phyloP scores from a whole-genome alignment of 2,329 filamentous ascomycete species.

The Fonsecaea pugnacius region DNA sequence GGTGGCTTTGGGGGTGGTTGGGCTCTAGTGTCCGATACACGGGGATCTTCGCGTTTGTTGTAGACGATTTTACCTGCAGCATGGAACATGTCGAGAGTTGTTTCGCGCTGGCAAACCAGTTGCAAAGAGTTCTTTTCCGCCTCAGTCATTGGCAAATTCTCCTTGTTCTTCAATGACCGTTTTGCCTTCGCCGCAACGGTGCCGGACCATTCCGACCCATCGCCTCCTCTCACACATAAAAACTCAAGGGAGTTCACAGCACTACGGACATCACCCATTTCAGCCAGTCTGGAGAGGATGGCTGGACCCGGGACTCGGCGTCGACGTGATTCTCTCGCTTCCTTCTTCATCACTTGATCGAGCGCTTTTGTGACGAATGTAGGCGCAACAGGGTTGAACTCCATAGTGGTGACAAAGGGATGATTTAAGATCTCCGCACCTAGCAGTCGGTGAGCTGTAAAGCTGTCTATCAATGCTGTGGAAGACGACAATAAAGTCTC shows the following conservation, averaged over 20 bases:
- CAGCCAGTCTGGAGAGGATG: constrained; percentile 77
- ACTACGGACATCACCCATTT: constrained; percentile 88
- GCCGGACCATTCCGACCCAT: constrained; percentile 74
- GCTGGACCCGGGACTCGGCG: constrained; percentile 75
- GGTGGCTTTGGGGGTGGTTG: constrained; percentile 60
- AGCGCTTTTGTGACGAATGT: constrained; percentile 84
- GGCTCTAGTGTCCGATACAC: constrained; percentile 40
- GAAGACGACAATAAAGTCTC: constrained; percentile 86
- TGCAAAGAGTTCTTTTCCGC: constrained; percentile 80
- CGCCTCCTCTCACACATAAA: constrained; percentile 79
- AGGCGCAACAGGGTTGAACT: constrained; percentile 90
- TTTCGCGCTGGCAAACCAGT: constrained; percentile 82
- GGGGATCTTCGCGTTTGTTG: constrained; percentile 77
- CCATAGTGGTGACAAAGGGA: constrained; percentile 76
- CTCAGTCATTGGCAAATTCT: constrained; percentile 66
- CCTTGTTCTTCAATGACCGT: constrained; percentile 55
- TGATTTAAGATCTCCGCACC: constrained; percentile 85
- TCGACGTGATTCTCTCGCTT: constrained; percentile 76
- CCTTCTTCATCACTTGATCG: constrained; percentile 79
- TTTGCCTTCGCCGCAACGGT: constrained; percentile 72
- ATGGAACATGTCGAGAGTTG: constrained; percentile 91
- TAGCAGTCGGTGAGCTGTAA: constrained; percentile 87
- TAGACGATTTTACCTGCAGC: constrained; percentile 95
- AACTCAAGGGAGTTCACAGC: constrained; percentile 94
- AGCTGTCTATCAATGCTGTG: constrained; percentile 82